Base-by-base conservation (phyloP, 2,329 filamentous ascomycete species). In the Apiospora aurea region DNA sequence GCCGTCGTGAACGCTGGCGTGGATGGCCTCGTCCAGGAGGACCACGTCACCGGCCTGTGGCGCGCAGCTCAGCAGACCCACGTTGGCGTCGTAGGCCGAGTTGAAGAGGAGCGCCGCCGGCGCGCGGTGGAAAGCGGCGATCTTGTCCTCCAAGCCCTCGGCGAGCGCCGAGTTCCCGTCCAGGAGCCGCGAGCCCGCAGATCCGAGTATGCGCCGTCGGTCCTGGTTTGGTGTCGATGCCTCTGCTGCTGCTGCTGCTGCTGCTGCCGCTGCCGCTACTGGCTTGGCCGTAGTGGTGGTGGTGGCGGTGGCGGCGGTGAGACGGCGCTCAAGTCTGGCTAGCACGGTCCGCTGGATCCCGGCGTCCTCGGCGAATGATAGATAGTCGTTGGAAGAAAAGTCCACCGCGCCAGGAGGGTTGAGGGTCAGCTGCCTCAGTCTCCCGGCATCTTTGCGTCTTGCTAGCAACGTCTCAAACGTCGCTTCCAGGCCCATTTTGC, bases 351-450 rank as follows among this genome's bases (percentile, higher is more conserved):
- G 29, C 16, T 61, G 53, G 53, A 61, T 61, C 18, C 11, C 16
- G 53, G 29, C 8, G 29, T 61, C 29, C 29, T 61, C 53, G 18
- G 93, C 91, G 7, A 95, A 91, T 68, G 95, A 94, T 72, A 97
- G 94, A 79, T 96, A 93, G 71, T 89, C 89, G 80, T 95, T 92
- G 78, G 94, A 95, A 29, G 92, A 91, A 78, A 97, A 93, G 82
- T 97, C 94, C 68, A 91, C 89, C 29, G 89, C 92, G 26, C 87
- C 90, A 0, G 92, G 87, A 0, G 92, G 92, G 3, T 92, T 89
- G 4, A 92, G 79, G 0, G 82, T 87, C 24, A 89, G 78, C 7
- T 78, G 79, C n/a, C 87, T 85, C 10, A 87, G 80, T 70, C 80
- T 83, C 14, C 80, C 80, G 21, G 81, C 79, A 5, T 74, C 74